phyloP scores from a whole-genome alignment of 208 protist genomes.

The Borovskyia barvae region DNA sequence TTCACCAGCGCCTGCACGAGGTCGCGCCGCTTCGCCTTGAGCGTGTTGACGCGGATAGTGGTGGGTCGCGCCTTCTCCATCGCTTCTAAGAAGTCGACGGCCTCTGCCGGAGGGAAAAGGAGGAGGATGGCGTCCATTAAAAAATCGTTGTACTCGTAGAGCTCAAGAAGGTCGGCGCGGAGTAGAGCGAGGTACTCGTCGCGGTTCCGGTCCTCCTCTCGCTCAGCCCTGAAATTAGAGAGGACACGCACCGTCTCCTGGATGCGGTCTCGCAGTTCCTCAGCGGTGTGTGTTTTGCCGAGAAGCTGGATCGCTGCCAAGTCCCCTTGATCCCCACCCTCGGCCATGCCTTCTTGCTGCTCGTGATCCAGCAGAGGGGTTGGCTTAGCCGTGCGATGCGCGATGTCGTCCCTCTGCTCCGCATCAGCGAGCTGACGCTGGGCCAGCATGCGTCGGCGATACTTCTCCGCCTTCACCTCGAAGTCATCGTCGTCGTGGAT shows the following conservation, averaged over 20 bases:
- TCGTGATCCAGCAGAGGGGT: conserved; percentile 52
- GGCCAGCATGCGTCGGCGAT: conserved; percentile 56
- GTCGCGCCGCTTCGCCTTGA: conserved; percentile 96
- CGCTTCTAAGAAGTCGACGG: conserved; percentile 97
- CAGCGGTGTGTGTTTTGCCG: conserved; percentile 59
- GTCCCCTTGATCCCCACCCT: neutral
- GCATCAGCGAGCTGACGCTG: conserved; percentile 62
- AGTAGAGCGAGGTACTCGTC: conserved; percentile 94
- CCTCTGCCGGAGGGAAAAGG: conserved; percentile 93
- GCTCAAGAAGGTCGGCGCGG: conserved; percentile 84
- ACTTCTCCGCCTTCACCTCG: conserved; percentile 81
- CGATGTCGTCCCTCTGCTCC: conserved; percentile 61
- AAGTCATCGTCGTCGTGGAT: conserved; percentile 80
- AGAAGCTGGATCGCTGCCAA: conserved; percentile 35
- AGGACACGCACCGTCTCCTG: conserved; percentile 92
- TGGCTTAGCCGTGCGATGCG: conserved; percentile 42
- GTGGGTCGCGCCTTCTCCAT: conserved; percentile 97
- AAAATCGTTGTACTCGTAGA: conserved; percentile 97
- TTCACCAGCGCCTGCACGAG: conserved; percentile 94
- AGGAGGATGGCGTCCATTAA: conserved; percentile 94
- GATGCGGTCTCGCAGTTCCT: conserved; percentile 89
- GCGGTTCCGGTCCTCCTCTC: conserved; percentile 80
- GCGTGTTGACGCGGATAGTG: conserved; percentile 98
- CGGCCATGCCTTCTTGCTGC: conserved; percentile 24
- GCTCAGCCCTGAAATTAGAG: conserved; percentile 88